Conservation (phyloP, 768 basidiomycete genomes). For the Naematelia encephala region DNA sequence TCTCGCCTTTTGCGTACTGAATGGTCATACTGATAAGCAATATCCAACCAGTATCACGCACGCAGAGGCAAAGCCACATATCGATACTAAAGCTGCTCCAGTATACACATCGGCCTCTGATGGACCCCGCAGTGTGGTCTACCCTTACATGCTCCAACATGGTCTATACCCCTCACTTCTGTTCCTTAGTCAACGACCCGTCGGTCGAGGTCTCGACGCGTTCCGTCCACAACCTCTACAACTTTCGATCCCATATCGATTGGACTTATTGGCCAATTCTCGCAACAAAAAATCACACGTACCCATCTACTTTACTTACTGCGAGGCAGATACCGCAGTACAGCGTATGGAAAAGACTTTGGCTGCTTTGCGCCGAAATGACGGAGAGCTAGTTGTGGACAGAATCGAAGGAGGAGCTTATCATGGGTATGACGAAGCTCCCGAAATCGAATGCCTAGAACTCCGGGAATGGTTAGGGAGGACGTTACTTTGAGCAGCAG, state of each 20-base stretch:
- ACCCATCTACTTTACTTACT: constrained; percentile 36
- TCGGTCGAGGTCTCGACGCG: constrained; percentile 31
- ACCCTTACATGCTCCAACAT: constrained; percentile 47
- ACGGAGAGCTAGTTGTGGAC: constrained; percentile 21
- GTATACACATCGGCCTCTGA: constrained; percentile 32
- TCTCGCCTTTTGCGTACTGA: neutral
- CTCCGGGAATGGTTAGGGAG: constrained; percentile 38
- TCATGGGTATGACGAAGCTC: constrained; percentile 44
- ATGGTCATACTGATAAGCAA: neutral
- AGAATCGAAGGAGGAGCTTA: constrained; percentile 23
- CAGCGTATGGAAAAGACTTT: constrained; percentile 39
- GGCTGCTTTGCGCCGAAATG: constrained; percentile 16
- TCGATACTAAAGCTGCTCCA: constrained; percentile 34
- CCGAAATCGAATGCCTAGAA: constrained; percentile 29
- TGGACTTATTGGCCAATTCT: constrained; percentile 10
- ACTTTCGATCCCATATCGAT: constrained; percentile 33
- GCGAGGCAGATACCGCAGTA: constrained; percentile 31
- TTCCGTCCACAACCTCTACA: constrained; percentile 32
- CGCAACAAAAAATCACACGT: constrained; percentile 1
- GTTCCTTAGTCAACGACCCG: constrained; percentile 33
- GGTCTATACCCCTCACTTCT: constrained; percentile 37
- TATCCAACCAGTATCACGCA: constrained; percentile 24
- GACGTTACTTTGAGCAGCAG: constrained; percentile 2
- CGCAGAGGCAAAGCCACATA: constrained; percentile 35
- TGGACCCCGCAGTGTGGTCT: constrained; percentile 41